Conservation (phyloP, 192 early-diverging fungal species). For the Mortierella hygrophila region DNA sequence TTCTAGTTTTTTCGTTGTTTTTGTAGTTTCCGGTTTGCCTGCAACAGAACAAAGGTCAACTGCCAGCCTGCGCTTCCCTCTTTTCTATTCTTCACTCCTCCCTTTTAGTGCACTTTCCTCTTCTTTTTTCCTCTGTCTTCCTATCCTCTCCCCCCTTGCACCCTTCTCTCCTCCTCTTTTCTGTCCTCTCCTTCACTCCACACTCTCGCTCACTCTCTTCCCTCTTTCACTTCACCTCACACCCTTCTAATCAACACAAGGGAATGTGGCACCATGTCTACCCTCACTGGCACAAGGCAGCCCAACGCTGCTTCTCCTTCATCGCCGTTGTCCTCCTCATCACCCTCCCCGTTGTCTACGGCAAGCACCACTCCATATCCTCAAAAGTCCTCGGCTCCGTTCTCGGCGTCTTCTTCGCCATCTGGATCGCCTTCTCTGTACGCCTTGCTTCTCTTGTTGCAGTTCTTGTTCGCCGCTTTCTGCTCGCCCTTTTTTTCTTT, state of each 20-base stretch:
- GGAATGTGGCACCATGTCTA: constrained; percentile 44
- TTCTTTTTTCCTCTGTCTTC: not conserved
- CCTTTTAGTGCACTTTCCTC: not conserved
- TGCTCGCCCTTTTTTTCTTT: not conserved
- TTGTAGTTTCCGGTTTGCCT: too few relatives aligned
- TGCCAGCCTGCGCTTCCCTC: too few relatives aligned
- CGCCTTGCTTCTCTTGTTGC: not conserved
- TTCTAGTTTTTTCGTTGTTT: too few relatives aligned
- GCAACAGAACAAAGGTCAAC: too few relatives aligned
- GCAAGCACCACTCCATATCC: constrained; percentile 33
- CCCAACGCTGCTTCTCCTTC: constrained; percentile 32
- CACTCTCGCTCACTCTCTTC: not conserved
- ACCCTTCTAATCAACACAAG: not conserved
- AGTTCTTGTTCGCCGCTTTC: not conserved
- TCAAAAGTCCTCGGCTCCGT: constrained; percentile 24
- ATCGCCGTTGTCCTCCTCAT: constrained; percentile 38
- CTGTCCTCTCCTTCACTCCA: not conserved
- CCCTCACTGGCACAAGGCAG: constrained; percentile 46
- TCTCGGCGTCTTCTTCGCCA: constrained; percentile 36
- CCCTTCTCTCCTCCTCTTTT: not conserved
- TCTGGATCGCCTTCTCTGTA: constrained; percentile 46
- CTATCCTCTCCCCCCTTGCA: not conserved
- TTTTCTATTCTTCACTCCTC: not conserved
- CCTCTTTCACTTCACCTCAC: not conserved
- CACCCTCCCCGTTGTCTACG: constrained; percentile 40